These are phyloP conservation scores for Musa itinerans DNA, from an alignment of 176 grass and related monocot species.

Conservation along the genomic window DNA sequence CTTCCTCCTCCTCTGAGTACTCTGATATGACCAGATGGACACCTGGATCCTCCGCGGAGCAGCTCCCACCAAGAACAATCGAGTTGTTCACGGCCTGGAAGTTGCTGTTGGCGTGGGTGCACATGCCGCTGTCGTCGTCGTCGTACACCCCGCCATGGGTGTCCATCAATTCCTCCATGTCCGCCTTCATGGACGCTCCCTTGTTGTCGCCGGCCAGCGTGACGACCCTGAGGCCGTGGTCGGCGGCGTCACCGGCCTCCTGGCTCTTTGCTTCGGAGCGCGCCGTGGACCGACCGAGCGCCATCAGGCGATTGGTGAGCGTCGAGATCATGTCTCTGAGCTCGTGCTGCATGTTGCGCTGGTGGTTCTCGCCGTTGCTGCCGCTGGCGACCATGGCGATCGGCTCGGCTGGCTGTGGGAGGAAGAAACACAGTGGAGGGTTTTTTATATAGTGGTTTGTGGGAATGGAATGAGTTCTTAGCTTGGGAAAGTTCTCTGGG, in stretches of 20 bases:
- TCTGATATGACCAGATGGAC: slow-evolving; percentile 55
- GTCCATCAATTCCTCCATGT: slow-evolving; percentile 24
- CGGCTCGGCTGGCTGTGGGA: too few relatives aligned
- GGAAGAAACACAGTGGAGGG: too few relatives aligned
- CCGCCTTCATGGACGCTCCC: slow-evolving; percentile 44
- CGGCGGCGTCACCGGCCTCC: not conserved
- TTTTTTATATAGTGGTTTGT: too few relatives aligned
- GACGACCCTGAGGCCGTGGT: slow-evolving; percentile 17
- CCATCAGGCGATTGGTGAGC: slow-evolving; percentile 50
- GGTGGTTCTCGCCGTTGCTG: slow-evolving; percentile 38
- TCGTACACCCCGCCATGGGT: slow-evolving; percentile 7
- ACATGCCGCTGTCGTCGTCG: slow-evolving; percentile 28
- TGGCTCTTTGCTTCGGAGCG: not conserved
- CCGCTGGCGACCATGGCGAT: not conserved
- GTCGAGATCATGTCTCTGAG: slow-evolving; percentile 33
- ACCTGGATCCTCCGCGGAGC: slow-evolving; percentile 54
- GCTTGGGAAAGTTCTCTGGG: too few relatives aligned
- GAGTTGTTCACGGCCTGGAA: slow-evolving; percentile 96
- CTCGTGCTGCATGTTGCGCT: slow-evolving; percentile 12
- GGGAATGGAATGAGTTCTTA: too few relatives aligned
- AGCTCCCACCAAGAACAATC: slow-evolving; percentile 64
- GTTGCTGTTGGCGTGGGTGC: slow-evolving; percentile 74
- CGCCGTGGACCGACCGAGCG: slow-evolving; percentile 3
- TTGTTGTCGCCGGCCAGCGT: slow-evolving; percentile 59
- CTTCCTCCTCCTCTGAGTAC: slow-evolving; percentile 19